Evolutionary conservation across 2,329 filamentous ascomycete species (phyloP), one percentile per base, ranked within the genome.

Genomic region (Neonectria ditissima): DNA sequence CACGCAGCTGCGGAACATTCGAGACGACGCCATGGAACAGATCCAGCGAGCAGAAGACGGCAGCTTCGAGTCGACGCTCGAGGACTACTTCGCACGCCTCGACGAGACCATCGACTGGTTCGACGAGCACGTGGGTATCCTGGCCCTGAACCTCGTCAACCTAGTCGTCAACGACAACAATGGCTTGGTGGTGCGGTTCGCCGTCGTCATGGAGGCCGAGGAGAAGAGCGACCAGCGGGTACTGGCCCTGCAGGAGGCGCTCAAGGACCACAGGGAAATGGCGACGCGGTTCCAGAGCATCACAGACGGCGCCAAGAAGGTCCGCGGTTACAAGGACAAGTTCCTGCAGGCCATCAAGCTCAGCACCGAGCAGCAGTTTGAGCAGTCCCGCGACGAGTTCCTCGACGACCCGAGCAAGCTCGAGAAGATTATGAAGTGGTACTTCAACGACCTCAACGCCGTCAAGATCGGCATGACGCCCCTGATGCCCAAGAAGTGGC

Each of bases 11-110:
- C 87, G 96, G 66, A 97, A 99, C 78, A 97, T 99, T 68, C 89
- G 94, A 62, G 96, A 98, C 81, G 92, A 97, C 79, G 95, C 96
- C 32, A 94, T 98, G 87, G 94, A 97, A 75, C 96, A 99, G 85
- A 97, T 98, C 75, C 89, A 91, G 76, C 86, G 90, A 68, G 89
- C 91, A 13, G 86, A 90, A 66, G 92, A 96, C 73, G 78, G 83
- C 9, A 90, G 92, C 69, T 84, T 96, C 63, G 91, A 95, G 77
- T 87, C 87, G 53, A 98, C 95, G 2, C 81, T 99, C 54, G 89
- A 94, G 74, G 94, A 97, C 77, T 95, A 97, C 80, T 99, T 99
- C 78, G 85, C 90, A 60, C 87, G 91, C 20, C 81, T 99, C 59
- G 94, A 98, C 79, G 90, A 92, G 59, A 91, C 94, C 20, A 91